Conservation (phyloP, 306 rosid genomes). For the Dryas drummondii region DNA sequence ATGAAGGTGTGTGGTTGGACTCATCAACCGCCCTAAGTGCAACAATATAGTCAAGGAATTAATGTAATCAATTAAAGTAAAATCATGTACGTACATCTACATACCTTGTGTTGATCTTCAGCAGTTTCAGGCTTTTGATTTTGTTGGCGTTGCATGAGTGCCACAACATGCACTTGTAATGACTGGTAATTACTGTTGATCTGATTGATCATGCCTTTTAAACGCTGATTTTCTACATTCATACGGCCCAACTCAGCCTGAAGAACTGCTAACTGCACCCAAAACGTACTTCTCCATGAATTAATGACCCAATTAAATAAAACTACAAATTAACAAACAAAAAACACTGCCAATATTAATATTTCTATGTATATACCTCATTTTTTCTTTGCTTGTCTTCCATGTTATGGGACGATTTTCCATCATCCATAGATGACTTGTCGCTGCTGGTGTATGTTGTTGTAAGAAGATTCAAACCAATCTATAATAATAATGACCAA, state of each 20-base stretch:
- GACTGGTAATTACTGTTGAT: slow-evolving; percentile 38
- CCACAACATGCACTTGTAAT: slow-evolving; percentile 37
- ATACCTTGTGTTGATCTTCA: slow-evolving; percentile 22
- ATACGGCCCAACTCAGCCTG: slow-evolving; percentile 45
- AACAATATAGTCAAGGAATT: neutral
- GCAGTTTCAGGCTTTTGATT: slow-evolving; percentile 5
- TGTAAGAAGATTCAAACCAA: slow-evolving; percentile 59
- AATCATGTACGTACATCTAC: neutral
- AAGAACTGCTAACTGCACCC: slow-evolving; percentile 34
- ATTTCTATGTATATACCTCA: slow-evolving; percentile 13
- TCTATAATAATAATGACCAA: slow-evolving; percentile 27
- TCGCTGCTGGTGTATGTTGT: slow-evolving; percentile 35
- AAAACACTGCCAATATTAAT: neutral
- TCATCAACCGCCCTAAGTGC: too few relatives aligned
- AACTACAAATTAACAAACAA: neutral
- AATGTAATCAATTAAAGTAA: neutral
- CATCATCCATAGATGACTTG: slow-evolving; percentile 35
- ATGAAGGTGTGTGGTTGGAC: too few relatives aligned
- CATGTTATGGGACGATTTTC: slow-evolving; percentile 28
- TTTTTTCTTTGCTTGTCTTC: slow-evolving; percentile 28
- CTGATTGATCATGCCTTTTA: slow-evolving; percentile 47
- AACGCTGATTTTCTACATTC: slow-evolving; percentile 46
- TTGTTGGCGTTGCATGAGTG: slow-evolving; percentile 30
- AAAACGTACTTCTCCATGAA: neutral
- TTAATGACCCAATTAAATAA: neutral